Percentiles rank a stretch among this genome's conserved stretches.
Evolutionary conservation across 116 monocot genomes (phyloP).

Genomic region (Iris pallida): DNA sequence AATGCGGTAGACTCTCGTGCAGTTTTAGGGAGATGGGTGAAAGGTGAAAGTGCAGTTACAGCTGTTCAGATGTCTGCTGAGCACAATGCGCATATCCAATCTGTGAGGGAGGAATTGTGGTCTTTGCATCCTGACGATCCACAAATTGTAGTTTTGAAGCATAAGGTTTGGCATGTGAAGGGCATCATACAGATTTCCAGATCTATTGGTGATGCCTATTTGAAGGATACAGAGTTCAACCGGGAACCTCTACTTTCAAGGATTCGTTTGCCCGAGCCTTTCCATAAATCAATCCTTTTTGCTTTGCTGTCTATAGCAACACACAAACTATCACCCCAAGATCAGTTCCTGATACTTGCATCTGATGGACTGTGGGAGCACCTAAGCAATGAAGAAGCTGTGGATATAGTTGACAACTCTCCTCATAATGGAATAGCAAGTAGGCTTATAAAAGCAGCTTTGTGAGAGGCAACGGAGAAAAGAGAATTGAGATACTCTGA

Average conservation of each 20-base stretch:
- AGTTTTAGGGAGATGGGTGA: conserved; percentile 21
- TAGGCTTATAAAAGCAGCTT: conserved; percentile 10
- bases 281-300: conserved; percentile 21
- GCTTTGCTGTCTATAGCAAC: conserved; percentile 17
- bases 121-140: conserved; percentile 26
- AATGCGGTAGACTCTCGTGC: conserved; percentile 29
- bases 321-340: conserved; percentile 13
- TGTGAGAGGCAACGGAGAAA: conserved; percentile 16
- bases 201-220: conserved; percentile 30
- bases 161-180: conserved; percentile 26
- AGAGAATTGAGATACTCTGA: conserved; percentile 22
- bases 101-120: conserved; percentile 23
- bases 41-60: conserved; percentile 6
- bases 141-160: conserved; percentile 19
- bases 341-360: conserved; percentile 34
- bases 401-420: conserved; percentile 19
- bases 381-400: conserved; percentile 33
- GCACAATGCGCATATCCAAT: conserved; percentile 18
- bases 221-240: conserved; percentile 26
- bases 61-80: conserved; percentile 19
- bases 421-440: conserved; percentile 19
- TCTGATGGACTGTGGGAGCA: conserved; percentile 37
- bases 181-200: conserved; percentile 34
- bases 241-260: conserved; percentile 21
- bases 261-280: conserved; percentile 18